Conservation (phyloP, 1,284 basidiomycete genomes). For the Neotropicomus parvogracilis region DNA sequence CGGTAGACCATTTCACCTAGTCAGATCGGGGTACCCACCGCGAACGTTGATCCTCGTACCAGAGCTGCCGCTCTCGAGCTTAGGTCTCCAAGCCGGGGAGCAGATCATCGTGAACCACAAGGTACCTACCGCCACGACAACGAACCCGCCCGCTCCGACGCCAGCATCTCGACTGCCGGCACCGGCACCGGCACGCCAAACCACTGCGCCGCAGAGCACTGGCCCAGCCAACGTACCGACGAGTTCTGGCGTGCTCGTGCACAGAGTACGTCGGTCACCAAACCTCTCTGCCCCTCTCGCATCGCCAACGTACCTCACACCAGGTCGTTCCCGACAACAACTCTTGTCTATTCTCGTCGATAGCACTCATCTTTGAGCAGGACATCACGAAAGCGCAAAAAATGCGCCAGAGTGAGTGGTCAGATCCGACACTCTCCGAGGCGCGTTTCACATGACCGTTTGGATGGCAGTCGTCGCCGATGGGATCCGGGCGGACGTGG, state of each 20-base stretch:
- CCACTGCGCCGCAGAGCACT: constrained; percentile 23
- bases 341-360: constrained; percentile 85
- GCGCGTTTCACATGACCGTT: constrained; percentile 1
- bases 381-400: constrained; percentile 61
- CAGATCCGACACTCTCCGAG: not conserved
- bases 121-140: constrained; percentile 17
- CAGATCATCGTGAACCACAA: constrained; percentile 76
- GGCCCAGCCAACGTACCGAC: constrained; percentile 58
- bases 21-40: constrained; percentile 85
- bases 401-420: constrained; percentile 60
- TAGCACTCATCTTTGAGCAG: constrained; percentile 83
- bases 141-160: constrained; percentile 11
- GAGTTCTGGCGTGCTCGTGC: constrained; percentile 58
- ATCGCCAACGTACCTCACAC: constrained; percentile 11
- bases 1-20: constrained; percentile 38
- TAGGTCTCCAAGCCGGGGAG: constrained; percentile 75
- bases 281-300: not conserved
- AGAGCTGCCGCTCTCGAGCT: constrained; percentile 66
- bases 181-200: constrained; percentile 12
- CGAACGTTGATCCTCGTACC: constrained; percentile 66
- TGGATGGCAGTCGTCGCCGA: constrained; percentile 68
- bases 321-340: constrained; percentile 91
- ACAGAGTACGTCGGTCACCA: constrained; percentile 46
- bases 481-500: constrained; percentile 66
- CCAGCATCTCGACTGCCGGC: constrained; percentile 11